phyloP scores from a whole-genome alignment of 495 filamentous ascomycete genomes.

The Lichina pygmaea region DNA sequence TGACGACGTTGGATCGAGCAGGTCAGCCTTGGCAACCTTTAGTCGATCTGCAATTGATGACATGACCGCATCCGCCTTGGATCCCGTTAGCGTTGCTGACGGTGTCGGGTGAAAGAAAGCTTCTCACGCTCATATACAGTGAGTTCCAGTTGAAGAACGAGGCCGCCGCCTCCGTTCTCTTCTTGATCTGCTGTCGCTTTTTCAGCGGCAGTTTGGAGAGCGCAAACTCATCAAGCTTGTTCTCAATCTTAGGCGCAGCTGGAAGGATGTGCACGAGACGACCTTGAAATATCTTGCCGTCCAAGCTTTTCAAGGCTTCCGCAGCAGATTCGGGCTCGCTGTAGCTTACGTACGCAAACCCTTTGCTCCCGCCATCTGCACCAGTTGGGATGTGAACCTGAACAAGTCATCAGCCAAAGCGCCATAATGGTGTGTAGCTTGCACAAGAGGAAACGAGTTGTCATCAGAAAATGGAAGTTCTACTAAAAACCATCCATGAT shows the following conservation, averaged over 20 bases:
- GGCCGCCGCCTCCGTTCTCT: conserved; percentile 47
- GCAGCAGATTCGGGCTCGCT: conserved; percentile 39
- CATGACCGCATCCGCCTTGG: conserved; percentile 62
- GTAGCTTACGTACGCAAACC: conserved; percentile 72
- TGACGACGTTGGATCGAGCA: conserved; percentile 80
- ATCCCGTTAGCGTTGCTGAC: too few relatives aligned
- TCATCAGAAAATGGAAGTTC: conserved; percentile 29
- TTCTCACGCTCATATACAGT: conserved; percentile 72
- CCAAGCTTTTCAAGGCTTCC: conserved; percentile 43
- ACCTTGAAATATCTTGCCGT: conserved; percentile 71
- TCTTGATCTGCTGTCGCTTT: conserved; percentile 73
- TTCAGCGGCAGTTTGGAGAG: conserved; percentile 76
- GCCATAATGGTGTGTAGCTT: too few relatives aligned
- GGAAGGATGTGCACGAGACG: conserved; percentile 74
- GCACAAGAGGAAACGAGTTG: too few relatives aligned
- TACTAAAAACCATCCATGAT: conserved; percentile 48
- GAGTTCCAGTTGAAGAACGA: conserved; percentile 89
- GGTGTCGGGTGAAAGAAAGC: not conserved
- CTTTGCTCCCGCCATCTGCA: conserved; percentile 41
- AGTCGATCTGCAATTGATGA: conserved; percentile 67
- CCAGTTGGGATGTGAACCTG: conserved; percentile 67
- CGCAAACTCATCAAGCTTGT: conserved; percentile 60
- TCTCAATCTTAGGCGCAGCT: conserved; percentile 50
- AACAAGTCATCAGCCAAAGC: not conserved
- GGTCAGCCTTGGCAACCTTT: conserved; percentile 64